phyloP scores from a whole-genome alignment of 2,329 filamentous ascomycete genomes.

The Fusarium acutatum region DNA sequence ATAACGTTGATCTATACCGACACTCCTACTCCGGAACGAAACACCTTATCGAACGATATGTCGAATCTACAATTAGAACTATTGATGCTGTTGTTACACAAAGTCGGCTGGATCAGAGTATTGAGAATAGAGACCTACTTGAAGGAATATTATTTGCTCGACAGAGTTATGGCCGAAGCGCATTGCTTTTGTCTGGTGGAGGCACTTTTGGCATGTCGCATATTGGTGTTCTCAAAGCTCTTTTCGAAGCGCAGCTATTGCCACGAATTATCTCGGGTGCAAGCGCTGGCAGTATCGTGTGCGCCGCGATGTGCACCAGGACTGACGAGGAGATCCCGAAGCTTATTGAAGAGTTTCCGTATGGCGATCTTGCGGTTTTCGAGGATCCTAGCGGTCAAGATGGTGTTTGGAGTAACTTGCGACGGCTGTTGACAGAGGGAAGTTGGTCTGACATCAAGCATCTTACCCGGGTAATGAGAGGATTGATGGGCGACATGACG shows the following conservation, averaged over 20 bases:
- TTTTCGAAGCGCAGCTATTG: constrained; percentile 78
- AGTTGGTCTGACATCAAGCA: constrained; percentile 87
- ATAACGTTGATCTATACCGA: constrained; percentile 81
- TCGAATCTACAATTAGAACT: constrained; percentile 78
- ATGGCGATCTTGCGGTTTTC: constrained; percentile 84
- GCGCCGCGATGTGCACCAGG: constrained; percentile 78
- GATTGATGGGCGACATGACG: constrained; percentile 85
- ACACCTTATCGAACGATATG: constrained; percentile 84
- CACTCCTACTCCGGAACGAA: constrained; percentile 90
- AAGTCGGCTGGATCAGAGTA: constrained; percentile 59
- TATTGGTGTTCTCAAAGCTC: constrained; percentile 83
- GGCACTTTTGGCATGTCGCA: constrained; percentile 94
- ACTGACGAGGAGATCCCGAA: constrained; percentile 80
- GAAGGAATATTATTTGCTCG: constrained; percentile 76
- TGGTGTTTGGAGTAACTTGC: constrained; percentile 72
- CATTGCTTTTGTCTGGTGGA: constrained; percentile 83
- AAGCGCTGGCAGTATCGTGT: constrained; percentile 88
- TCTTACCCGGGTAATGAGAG: constrained; percentile 81
- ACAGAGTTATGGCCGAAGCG: constrained; percentile 86
- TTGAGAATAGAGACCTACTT: constrained; percentile 68
- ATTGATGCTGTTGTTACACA: constrained; percentile 76
- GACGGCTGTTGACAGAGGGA: constrained; percentile 80
- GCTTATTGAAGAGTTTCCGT: constrained; percentile 74
- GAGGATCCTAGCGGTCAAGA: constrained; percentile 68
- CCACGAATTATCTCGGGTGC: constrained; percentile 89